phyloP scores from a whole-genome alignment of 208 protist species.

The Crithidia sp. region DNA sequence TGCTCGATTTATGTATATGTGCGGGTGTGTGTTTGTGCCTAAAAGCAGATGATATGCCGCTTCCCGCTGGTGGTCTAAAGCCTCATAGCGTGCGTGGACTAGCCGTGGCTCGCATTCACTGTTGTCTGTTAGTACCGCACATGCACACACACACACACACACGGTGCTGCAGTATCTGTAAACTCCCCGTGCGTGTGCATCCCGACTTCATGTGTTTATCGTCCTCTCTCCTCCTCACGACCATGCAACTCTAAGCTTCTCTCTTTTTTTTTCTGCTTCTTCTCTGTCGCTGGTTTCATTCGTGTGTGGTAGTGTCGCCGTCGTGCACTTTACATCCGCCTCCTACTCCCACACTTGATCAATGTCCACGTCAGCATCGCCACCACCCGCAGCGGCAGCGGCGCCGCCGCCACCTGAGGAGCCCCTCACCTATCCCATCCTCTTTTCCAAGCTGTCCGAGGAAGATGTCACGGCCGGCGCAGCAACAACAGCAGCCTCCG shows the following conservation, averaged over 20 bases:
- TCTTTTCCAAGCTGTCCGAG: conserved; percentile 18
- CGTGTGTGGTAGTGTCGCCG: not conserved
- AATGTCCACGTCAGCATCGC: not conserved
- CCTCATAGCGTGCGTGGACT: no score
- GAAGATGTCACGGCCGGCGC: conserved; percentile 7
- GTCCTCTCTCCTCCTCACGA: not conserved
- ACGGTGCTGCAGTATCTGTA: no score
- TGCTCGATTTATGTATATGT: no score
- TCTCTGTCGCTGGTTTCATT: not conserved
- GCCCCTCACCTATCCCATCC: conserved; percentile 39
- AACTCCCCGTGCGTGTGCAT: no score
- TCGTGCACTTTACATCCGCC: not conserved
- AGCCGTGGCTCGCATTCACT: no score
- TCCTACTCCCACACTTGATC: not conserved
- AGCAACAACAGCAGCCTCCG: conserved; percentile 6
- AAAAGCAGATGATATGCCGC: no score
- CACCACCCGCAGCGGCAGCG: not conserved
- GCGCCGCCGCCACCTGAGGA: conserved; percentile 34
- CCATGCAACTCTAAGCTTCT: not conserved
- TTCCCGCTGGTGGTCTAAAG: no score
- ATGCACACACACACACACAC: no score
- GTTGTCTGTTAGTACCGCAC: no score
- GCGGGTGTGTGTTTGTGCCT: no score
- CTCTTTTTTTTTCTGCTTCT: conserved; percentile 13
- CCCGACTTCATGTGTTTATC: no score